phyloP scores from a whole-genome alignment of 805 yeast species.

The Saccharomycopsis sp. region DNA sequence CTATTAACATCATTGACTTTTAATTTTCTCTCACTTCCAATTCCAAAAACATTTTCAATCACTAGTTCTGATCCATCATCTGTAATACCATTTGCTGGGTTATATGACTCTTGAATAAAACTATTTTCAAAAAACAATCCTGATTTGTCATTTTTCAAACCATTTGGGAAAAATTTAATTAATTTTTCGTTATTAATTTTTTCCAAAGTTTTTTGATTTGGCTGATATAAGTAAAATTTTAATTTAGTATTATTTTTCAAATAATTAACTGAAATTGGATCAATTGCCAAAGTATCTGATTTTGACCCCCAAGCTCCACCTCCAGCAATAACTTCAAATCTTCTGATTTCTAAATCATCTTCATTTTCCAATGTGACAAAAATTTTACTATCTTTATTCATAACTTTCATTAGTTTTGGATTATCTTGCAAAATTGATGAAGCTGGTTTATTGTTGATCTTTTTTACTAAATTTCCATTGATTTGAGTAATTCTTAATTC shows the following conservation, averaged over 20 bases:
- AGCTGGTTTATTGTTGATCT: slow-evolving; percentile 14
- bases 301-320: slow-evolving; percentile 44
- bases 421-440: slow-evolving; percentile 13
- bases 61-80: neutral
- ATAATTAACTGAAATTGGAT: slow-evolving; percentile 28
- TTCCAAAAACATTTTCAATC: slow-evolving; percentile 10
- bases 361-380: slow-evolving; percentile 6
- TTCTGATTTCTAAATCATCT: slow-evolving; percentile 6
- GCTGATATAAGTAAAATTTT: slow-evolving; percentile 9
- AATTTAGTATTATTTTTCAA: slow-evolving; percentile 4
- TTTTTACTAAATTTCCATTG: slow-evolving; percentile 13
- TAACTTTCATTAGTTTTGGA: slow-evolving; percentile 5
- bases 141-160: neutral
- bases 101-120: neutral
- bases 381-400: slow-evolving; percentile 13
- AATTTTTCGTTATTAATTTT: neutral
- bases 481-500: slow-evolving; percentile 6
- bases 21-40: slow-evolving; percentile 16
- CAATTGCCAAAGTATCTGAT: slow-evolving; percentile 33
- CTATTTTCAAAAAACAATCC: slow-evolving; percentile 4
- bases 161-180: neutral
- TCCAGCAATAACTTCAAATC: slow-evolving; percentile 37
- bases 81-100: neutral
- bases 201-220: neutral
- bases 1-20: slow-evolving; percentile 7